phyloP scores from a whole-genome alignment of 495 filamentous ascomycete species.

The Stereocaulon alpinum region DNA sequence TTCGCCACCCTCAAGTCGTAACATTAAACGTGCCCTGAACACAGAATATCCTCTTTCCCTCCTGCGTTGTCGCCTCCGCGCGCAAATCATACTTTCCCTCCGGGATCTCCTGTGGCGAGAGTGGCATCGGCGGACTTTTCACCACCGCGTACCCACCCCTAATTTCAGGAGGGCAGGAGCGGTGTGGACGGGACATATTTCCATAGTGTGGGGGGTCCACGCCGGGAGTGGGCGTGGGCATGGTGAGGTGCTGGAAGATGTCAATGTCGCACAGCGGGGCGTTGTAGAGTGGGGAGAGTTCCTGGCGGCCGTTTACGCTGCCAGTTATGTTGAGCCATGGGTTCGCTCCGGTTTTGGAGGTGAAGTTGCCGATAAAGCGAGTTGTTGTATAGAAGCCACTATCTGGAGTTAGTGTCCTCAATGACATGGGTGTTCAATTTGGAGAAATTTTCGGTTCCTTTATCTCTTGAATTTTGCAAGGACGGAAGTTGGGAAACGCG shows the following conservation, averaged over 20 bases:
- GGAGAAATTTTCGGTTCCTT: not conserved
- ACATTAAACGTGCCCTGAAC: conserved; percentile 7
- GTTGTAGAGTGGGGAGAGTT: not conserved
- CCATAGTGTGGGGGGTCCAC: not conserved
- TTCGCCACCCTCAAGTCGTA: not conserved
- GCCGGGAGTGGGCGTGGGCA: not conserved
- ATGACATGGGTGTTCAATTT: not conserved
- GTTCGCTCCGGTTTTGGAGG: not conserved
- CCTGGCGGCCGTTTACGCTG: conserved; percentile 4
- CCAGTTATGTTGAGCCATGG: conserved; percentile 9
- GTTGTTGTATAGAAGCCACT: not conserved
- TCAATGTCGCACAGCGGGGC: conserved; percentile 8
- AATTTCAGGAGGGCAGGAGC: not conserved
- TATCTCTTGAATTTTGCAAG: not conserved
- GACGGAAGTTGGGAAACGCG: not conserved
- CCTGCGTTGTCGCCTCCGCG: conserved; percentile 2
- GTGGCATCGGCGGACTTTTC: not conserved
- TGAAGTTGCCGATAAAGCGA: conserved; percentile 1
- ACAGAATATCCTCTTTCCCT: conserved; percentile 4
- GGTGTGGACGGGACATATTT: not conserved
- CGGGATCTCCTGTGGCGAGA: not conserved
- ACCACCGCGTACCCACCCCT: not conserved
- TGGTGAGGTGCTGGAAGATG: not conserved
- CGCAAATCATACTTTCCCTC: conserved; percentile 3
- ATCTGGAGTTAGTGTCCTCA: not conserved